A percentile compares a stretch with the other conserved stretches of the same genome.
Conservation (phyloP, 768 basidiomycete species). For the Rhodotorula diobovata region DNA sequence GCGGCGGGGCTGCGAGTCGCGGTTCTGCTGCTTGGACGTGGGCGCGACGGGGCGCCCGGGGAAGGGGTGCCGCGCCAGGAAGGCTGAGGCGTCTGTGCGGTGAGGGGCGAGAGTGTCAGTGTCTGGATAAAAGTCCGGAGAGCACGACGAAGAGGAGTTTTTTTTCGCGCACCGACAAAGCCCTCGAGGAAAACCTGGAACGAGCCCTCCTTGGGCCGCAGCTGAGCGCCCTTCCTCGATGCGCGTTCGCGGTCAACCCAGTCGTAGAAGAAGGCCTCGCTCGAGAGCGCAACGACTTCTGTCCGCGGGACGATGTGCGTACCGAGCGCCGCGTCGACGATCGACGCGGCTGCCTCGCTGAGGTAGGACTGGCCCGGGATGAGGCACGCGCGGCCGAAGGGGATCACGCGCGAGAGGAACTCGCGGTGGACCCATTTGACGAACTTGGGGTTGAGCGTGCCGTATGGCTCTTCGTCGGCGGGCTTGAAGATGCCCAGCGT, state of each 20-base stretch:
- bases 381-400: constrained; percentile 77
- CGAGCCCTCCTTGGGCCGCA: constrained; percentile 84
- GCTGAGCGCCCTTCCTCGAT: constrained; percentile 11
- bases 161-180: constrained; percentile 64
- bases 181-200: constrained; percentile 86
- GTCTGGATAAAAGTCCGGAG: not conserved
- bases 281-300: constrained; percentile 73
- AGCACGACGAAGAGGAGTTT: too few species aligned
- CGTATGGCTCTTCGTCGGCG: constrained; percentile 66
- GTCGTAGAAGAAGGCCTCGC: constrained; percentile 87
- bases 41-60: constrained; percentile 53
- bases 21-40: too few species aligned
- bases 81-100: constrained; percentile 71
- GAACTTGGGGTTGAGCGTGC: constrained; percentile 73
- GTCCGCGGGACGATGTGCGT: constrained; percentile 81
- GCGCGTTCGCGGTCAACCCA: constrained; percentile 68
- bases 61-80: constrained; percentile 78
- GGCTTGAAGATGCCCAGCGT: constrained; percentile 75
- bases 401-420: constrained; percentile 51
- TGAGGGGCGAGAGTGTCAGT: not conserved
- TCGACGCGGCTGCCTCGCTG: constrained; percentile 80
- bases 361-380: constrained; percentile 88
- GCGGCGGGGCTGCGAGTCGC: not conserved
- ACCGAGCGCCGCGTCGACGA: constrained; percentile 68
- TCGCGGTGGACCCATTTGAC: constrained; percentile 41